Conservation (phyloP, 352 stramenopile species). For the Pseudoperonospora humuli region DNA sequence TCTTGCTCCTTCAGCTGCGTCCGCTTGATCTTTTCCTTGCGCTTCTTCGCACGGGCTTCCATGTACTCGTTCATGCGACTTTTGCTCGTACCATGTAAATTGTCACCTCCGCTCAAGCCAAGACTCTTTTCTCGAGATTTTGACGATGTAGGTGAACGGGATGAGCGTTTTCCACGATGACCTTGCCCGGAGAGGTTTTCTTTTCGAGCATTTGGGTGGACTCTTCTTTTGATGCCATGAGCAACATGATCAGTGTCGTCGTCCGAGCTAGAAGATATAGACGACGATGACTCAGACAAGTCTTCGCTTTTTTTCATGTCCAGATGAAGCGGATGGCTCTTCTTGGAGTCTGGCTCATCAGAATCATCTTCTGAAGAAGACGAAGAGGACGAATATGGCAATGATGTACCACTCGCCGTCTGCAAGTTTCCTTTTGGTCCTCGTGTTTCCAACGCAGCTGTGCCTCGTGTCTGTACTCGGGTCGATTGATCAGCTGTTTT, state of each 20-base stretch:
- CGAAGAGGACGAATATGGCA: constrained; percentile 16
- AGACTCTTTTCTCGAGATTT: constrained; percentile 37
- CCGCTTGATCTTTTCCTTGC: constrained; percentile 68
- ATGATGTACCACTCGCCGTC: constrained; percentile 4
- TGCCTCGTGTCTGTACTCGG: constrained; percentile 15
- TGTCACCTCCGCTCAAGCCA: constrained; percentile 28
- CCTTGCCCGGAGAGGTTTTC: constrained; percentile 15
- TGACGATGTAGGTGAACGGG: constrained; percentile 27
- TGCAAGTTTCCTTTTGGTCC: background rate
- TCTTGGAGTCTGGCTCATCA: constrained; percentile 18
- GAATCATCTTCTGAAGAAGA: constrained; percentile 26
- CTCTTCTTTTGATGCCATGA: constrained; percentile 18
- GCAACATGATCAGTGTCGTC: constrained; percentile 12
- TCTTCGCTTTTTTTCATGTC: constrained; percentile 12
- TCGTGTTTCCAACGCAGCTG: constrained; percentile 4
- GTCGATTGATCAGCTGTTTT: constrained; percentile 1
- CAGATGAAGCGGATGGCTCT: constrained; percentile 8
- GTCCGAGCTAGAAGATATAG: constrained; percentile 15
- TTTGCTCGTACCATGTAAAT: constrained; percentile 35
- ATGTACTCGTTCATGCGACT: constrained; percentile 88
- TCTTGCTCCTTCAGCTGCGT: constrained; percentile 64
- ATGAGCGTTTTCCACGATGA: constrained; percentile 16
- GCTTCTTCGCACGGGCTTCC: constrained; percentile 70
- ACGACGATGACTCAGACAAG: constrained; percentile 25
- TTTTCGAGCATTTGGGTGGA: constrained; percentile 20